Percentiles rank a stretch among this genome's conserved stretches.
Evolutionary conservation across 306 rosid species (phyloP).

Genomic region (Fragaria nilgerrensis): DNA sequence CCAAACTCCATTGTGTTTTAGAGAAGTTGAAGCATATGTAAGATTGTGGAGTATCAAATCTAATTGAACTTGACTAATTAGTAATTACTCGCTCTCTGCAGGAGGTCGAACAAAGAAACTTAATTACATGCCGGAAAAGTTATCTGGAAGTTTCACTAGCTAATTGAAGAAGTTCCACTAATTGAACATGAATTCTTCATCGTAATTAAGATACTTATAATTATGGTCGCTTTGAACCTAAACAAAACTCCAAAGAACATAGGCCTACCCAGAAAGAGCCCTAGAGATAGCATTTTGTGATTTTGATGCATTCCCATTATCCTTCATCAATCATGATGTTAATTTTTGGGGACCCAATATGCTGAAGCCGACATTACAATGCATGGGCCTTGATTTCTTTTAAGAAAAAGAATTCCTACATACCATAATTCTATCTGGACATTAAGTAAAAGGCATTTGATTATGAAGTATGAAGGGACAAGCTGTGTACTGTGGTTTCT

Average conservation of each 20-base stretch:
- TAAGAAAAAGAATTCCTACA: not conserved
- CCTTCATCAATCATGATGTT: conserved; percentile 9
- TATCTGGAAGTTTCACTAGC: not conserved
- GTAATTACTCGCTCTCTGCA: not conserved
- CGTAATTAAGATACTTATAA: conserved; percentile 13
- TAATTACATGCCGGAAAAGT: not conserved
- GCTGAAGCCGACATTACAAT: conserved; percentile 33
- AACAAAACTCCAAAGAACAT: conserved; percentile 46
- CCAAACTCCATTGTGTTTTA: not conserved
- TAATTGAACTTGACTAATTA: not conserved
- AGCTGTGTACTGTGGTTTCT: conserved; percentile 9
- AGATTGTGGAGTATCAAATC: not conserved
- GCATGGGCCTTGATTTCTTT: not conserved
- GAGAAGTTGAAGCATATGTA: not conserved
- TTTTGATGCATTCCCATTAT: conserved; percentile 28
- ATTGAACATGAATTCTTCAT: not conserved
- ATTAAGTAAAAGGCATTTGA: conserved; percentile 4
- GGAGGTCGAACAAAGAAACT: not conserved
- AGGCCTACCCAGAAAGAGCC: conserved; percentile 36
- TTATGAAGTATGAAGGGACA: not conserved
- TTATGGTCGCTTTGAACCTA: conserved; percentile 45
- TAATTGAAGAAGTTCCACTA: not conserved
- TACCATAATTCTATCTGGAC: not conserved
- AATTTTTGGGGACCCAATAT: conserved; percentile 29
- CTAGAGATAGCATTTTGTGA: conserved; percentile 39